Conservation (phyloP, 2,329 filamentous ascomycete species). For the Pseudocercospora crystallina region DNA sequence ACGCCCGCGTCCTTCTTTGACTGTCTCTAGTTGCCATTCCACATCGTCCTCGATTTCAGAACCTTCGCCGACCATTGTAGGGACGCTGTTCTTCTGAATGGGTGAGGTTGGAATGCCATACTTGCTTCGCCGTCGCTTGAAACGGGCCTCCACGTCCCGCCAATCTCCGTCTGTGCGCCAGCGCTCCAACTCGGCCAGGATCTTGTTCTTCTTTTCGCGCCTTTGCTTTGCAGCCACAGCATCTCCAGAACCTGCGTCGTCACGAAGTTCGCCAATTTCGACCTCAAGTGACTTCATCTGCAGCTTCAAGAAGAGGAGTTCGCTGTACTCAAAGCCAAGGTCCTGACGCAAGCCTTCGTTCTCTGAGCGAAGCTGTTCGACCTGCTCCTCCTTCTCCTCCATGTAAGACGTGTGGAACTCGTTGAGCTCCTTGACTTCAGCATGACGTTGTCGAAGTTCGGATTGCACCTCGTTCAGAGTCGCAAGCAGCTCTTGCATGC, state of each 20-base stretch:
- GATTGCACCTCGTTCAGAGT: conserved; percentile 31
- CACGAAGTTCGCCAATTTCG: conserved; percentile 28
- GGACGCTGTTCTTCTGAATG: conserved; percentile 8
- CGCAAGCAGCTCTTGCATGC: conserved; percentile 33
- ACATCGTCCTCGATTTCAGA: conserved; percentile 17
- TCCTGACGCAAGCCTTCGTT: conserved; percentile 40
- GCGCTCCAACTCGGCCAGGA: conserved; percentile 34
- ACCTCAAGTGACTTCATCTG: conserved; percentile 40
- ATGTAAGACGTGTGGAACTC: conserved; percentile 30
- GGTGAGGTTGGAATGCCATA: conserved; percentile 29
- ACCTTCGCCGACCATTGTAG: conserved; percentile 1
- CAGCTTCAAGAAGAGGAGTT: conserved; percentile 41
- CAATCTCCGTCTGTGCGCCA: conserved; percentile 37
- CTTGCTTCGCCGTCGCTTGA: conserved; percentile 31
- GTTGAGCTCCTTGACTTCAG: conserved; percentile 35
- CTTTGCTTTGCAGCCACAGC: conserved; percentile 7
- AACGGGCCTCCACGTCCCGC: conserved; percentile 35
- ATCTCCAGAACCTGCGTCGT: conserved; percentile 17
- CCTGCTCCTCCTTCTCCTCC: conserved; percentile 33
- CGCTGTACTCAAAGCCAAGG: conserved; percentile 40
- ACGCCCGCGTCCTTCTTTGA: conserved; percentile 25
- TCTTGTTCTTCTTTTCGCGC: conserved; percentile 21
- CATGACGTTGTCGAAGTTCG: conserved; percentile 34
- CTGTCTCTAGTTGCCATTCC: conserved; percentile 30
- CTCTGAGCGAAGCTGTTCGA: conserved; percentile 35